A percentile compares a stretch with the other conserved stretches of the same genome.
phyloP scores from a whole-genome alignment of 1,284 basidiomycete genomes.

The Ustilago bromivora region DNA sequence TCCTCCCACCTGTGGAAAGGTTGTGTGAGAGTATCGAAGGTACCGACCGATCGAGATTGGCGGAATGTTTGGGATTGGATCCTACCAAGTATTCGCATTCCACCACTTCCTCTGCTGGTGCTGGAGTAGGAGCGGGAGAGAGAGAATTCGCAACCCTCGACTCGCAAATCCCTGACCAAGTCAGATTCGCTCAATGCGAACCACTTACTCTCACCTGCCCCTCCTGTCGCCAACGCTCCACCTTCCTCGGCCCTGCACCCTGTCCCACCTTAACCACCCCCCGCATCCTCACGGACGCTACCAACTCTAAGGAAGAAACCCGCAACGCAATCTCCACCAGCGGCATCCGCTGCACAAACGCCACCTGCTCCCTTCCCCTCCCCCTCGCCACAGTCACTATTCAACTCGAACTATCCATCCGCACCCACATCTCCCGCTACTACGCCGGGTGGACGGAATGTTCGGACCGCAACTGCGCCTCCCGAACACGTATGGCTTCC shows the following conservation, averaged over 20 bases:
- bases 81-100: conserved; percentile 77
- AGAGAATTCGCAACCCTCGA: conserved; percentile 84
- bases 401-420: conserved; percentile 88
- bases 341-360: conserved; percentile 50
- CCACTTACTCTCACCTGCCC: conserved; percentile 55
- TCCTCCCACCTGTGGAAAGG: conserved; percentile 93
- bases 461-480: conserved; percentile 84
- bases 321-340: conserved; percentile 39
- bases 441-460: conserved; percentile 92
- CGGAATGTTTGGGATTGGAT: conserved; percentile 94
- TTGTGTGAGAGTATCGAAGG: conserved; percentile 96
- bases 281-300: conserved; percentile 19
- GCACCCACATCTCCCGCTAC: conserved; percentile 81
- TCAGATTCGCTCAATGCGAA: conserved; percentile 75
- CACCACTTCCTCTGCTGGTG: conserved; percentile 6
- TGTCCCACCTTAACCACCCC: conserved; percentile 8
- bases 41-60: conserved; percentile 88
- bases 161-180: conserved; percentile 87
- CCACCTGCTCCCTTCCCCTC: conserved; percentile 28
- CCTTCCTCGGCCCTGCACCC: conserved; percentile 45
- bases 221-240: conserved; percentile 36
- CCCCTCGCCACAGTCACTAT: conserved; percentile 64
- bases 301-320: conserved; percentile 11
- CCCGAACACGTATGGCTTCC: conserved; percentile 87
- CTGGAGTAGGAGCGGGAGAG: conserved; percentile 67